Conservation (phyloP, 2,329 filamentous ascomycete species). For the Colletotrichum kahawae region DNA sequence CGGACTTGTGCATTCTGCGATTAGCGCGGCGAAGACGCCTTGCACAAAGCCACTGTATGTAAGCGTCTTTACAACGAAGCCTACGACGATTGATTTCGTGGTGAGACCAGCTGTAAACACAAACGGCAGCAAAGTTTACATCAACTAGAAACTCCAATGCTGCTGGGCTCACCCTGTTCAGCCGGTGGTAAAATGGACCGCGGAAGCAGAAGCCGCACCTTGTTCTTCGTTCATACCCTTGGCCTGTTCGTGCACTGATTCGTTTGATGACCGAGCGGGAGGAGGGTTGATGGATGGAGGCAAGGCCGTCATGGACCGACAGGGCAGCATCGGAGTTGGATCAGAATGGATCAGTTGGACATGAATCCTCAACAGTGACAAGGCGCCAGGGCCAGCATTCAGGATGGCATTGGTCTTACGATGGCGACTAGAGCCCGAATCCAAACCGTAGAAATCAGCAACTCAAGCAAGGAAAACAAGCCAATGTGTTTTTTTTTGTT, state of each 20-base stretch:
- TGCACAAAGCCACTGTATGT: background rate
- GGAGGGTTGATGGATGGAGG: background rate
- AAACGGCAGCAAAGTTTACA: background rate
- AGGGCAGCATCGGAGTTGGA: background rate
- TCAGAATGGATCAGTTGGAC: background rate
- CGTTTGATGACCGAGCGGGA: constrained; percentile 13
- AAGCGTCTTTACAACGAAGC: background rate
- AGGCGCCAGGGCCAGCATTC: background rate
- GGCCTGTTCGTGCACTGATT: constrained; percentile 11
- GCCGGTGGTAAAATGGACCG: background rate
- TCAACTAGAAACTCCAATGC: background rate
- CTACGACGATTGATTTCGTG: background rate
- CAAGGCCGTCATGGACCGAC: background rate
- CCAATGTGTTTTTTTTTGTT: background rate
- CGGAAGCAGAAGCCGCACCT: background rate
- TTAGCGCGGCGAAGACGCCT: background rate
- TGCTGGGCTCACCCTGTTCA: background rate
- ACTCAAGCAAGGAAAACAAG: background rate
- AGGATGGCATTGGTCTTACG: background rate
- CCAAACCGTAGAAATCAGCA: background rate
- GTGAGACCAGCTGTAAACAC: background rate
- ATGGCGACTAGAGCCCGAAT: background rate
- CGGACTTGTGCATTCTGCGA: background rate
- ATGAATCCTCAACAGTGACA: background rate
- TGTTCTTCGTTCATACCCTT: background rate